Evolutionary conservation across 2,329 filamentous ascomycete species (phyloP).

Genomic region (Albophoma yamanashiensis): DNA sequence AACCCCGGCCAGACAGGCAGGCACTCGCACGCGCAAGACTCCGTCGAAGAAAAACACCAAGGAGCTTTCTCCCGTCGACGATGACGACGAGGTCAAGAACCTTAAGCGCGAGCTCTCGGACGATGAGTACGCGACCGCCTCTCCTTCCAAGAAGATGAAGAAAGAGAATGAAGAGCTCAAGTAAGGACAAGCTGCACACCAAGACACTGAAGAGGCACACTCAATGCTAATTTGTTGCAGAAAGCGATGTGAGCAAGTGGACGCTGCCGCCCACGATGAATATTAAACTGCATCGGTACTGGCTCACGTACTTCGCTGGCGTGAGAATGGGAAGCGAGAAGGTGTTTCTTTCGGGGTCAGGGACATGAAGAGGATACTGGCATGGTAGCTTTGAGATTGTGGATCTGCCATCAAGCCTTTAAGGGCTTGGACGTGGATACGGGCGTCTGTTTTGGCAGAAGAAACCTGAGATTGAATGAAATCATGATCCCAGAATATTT

Average conservation of each 20-base stretch:
- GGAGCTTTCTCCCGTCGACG: slow-evolving; percentile 7
- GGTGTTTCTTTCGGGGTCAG: neutral
- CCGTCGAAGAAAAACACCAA: slow-evolving; percentile 14
- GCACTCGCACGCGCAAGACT: slow-evolving; percentile 17
- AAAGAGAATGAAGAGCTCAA: neutral
- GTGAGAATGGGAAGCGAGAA: neutral
- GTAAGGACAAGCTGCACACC: neutral
- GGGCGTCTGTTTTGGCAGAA: neutral
- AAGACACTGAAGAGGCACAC: neutral
- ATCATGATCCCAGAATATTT: neutral
- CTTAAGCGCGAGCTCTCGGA: slow-evolving; percentile 15
- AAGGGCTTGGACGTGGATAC: neutral
- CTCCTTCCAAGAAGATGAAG: slow-evolving; percentile 13
- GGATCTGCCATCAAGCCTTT: neutral
- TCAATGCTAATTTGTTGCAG: neutral
- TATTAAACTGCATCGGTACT: neutral
- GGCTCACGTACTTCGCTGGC: neutral
- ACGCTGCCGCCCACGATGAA: neutral
- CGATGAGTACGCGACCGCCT: neutral
- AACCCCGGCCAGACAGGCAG: neutral
- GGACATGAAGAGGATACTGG: neutral
- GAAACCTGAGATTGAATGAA: neutral
- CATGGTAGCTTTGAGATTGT: neutral
- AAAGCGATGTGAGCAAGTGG: neutral
- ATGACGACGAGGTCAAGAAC: slow-evolving; percentile 12